Percentiles rank a stretch among this genome's conserved stretches.
These are phyloP conservation scores for Eimeria necatrix DNA, from an alignment of 169 alveolate genomes.

Conservation along the genomic window DNA sequence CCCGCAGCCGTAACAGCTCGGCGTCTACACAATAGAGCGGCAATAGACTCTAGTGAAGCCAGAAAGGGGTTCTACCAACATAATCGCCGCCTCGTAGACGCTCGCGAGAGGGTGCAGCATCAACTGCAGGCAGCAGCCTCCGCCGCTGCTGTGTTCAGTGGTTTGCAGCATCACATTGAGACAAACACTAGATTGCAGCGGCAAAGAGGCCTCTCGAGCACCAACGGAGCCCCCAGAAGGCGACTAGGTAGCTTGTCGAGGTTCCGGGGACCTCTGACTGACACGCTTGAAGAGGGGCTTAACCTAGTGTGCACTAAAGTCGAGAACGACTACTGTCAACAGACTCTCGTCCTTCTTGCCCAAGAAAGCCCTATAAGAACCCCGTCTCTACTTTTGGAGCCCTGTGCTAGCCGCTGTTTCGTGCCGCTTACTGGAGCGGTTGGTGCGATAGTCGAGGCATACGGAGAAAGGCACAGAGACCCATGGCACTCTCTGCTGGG, in stretches of 20 bases:
- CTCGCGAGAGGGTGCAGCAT: slow-evolving; percentile 36
- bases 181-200: not conserved
- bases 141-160: slow-evolving; percentile 47
- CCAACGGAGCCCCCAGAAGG: slow-evolving; percentile 43
- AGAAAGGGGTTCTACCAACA: slow-evolving; percentile 22
- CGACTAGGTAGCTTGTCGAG: slow-evolving; percentile 61
- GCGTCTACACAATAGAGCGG: not conserved
- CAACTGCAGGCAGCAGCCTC: slow-evolving; percentile 56
- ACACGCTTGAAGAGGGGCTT: slow-evolving; percentile 82
- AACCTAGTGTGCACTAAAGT: slow-evolving; percentile 84
- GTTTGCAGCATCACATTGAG: slow-evolving; percentile 20
- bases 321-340: slow-evolving; percentile 85
- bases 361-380: slow-evolving; percentile 84
- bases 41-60: not conserved
- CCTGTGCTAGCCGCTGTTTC: slow-evolving; percentile 86
- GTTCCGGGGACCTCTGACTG: slow-evolving; percentile 84
- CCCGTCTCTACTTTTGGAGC: slow-evolving; percentile 83
- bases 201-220: not conserved
- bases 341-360: slow-evolving; percentile 84
- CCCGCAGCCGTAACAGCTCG: slow-evolving; percentile 12
- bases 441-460: slow-evolving; percentile 84
- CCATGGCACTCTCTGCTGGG: slow-evolving; percentile 85
- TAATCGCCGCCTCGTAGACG: slow-evolving; percentile 42
- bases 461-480: slow-evolving; percentile 83
- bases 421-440: slow-evolving; percentile 84